These are phyloP conservation scores for Phyllosticta ampelicida DNA, from an alignment of 2,329 filamentous ascomycete genomes.

Conservation along the genomic window DNA sequence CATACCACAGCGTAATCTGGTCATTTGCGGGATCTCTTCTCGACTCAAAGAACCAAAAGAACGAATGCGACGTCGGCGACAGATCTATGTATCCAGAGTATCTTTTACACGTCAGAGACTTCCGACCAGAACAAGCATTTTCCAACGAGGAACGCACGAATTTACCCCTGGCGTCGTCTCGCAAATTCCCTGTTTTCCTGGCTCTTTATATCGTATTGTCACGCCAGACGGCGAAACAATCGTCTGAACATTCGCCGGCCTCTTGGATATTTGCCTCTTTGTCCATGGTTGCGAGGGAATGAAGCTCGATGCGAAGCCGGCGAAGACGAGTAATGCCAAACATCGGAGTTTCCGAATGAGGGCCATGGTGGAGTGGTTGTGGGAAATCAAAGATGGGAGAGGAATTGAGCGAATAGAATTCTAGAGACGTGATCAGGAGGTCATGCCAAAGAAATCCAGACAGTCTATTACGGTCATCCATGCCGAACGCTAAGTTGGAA, in stretches of 20 bases:
- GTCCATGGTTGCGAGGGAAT: not conserved
- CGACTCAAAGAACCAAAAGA: conserved; percentile 56
- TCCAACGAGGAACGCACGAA: conserved; percentile 19
- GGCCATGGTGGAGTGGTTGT: not conserved
- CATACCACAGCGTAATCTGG: conserved; percentile 46
- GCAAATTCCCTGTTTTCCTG: conserved; percentile 35
- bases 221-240: conserved; percentile 30
- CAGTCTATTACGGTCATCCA: not conserved
- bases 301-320: not conserved
- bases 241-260: conserved; percentile 26
- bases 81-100: conserved; percentile 8
- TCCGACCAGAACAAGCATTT: too few species aligned
- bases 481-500: not conserved
- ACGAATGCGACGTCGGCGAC: conserved; percentile 31
- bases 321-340: not conserved
- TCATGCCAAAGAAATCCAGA: not conserved
- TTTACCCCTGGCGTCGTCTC: conserved; percentile 28
- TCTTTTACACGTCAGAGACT: not conserved
- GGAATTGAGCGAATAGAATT: too few species aligned
- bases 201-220: conserved; percentile 36
- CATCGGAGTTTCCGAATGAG: not conserved
- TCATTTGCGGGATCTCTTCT: conserved; percentile 45
- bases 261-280: not conserved
- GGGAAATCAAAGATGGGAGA: not conserved
- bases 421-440: too few species aligned